Evolutionary conservation across 345 rosid species (phyloP), one percentile per base, ranked within the genome.

Genomic region (Citrus trifoliata): DNA sequence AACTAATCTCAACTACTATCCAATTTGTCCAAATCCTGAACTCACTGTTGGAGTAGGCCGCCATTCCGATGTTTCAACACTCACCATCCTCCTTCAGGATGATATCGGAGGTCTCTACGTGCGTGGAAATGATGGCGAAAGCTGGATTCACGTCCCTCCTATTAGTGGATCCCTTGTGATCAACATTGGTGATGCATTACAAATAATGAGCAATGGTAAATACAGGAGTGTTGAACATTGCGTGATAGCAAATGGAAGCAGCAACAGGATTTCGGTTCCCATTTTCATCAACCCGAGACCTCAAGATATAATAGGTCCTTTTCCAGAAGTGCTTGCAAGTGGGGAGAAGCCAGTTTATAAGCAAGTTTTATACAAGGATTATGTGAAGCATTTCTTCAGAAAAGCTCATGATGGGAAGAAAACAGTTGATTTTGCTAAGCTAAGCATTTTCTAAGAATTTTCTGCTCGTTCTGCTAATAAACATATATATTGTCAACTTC

Each of bases 71-170:
- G 82, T 83, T 38, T 83, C 88, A 7, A 63, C 84, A 0, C 82
- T 87, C 75, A 87, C 90, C 10, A 48, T 87, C 21, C 90, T 87
- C 66, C 80, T 85, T 10, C 90, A 87, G 67, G 88, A 87, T 64
- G 85, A 83, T 28, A 74, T 87, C 10, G 88, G 90, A 7, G 90
- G 90, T 1, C 84, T 86, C 19, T 84, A 88, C 38, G 85, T 88
- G 3, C 88, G 85, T 40, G 82, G 80, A 32, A 66, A 70, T 16
- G 82, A 83, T 63, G 83, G 70, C 2, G 59, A 37, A 5, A 65
- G 46, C 66, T 83, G 85, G 82, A 76, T 79, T 24, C 78, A 65
- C 27, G 80, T 79, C 37, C 80, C 85, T 46, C 82, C 85, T 0
- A 32, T 83, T 18, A 10, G 14, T 6, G 82, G 80, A 7, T 59